phyloP scores from a whole-genome alignment of 805 yeast species.

The Yamadazyma phyllophila region DNA sequence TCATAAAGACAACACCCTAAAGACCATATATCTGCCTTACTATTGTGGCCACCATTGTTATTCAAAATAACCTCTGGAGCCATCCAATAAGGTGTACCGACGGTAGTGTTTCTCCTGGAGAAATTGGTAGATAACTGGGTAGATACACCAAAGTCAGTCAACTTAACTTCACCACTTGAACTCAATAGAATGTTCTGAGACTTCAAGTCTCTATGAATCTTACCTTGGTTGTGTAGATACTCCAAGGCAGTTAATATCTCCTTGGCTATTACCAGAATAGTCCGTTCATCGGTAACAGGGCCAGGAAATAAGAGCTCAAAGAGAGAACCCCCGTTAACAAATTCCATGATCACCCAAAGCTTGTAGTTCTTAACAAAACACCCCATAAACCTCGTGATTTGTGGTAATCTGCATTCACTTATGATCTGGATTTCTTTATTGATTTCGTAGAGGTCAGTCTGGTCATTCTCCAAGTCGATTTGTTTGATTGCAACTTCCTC shows the following conservation, averaged over 20 bases:
- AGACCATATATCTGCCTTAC: slow-evolving; percentile 76
- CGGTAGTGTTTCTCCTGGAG: slow-evolving; percentile 44
- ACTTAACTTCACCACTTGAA: slow-evolving; percentile 37
- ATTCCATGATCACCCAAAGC: slow-evolving; percentile 81
- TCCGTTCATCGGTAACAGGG: slow-evolving; percentile 52
- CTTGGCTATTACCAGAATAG: slow-evolving; percentile 50
- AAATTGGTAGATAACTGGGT: slow-evolving; percentile 43
- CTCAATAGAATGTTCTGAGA: slow-evolving; percentile 40
- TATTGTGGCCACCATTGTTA: slow-evolving; percentile 54
- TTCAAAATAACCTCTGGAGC: slow-evolving; percentile 59
- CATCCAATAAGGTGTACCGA: slow-evolving; percentile 66
- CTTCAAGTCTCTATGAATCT: slow-evolving; percentile 63
- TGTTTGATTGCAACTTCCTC: slow-evolving; percentile 59
- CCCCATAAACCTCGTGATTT: slow-evolving; percentile 67
- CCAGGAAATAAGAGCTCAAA: slow-evolving; percentile 61
- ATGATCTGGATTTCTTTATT: slow-evolving; percentile 69
- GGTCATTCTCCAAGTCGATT: slow-evolving; percentile 70
- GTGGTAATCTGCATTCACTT: slow-evolving; percentile 60
- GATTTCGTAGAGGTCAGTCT: slow-evolving; percentile 62
- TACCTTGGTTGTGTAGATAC: slow-evolving; percentile 67
- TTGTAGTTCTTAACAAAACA: slow-evolving; percentile 68
- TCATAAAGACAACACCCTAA: slow-evolving; percentile 78
- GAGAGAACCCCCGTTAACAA: slow-evolving; percentile 74
- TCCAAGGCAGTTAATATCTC: slow-evolving; percentile 59
- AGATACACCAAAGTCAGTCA: slow-evolving; percentile 47